Conservation (phyloP, 257 asterid species). For the Sherardia arvensis region DNA sequence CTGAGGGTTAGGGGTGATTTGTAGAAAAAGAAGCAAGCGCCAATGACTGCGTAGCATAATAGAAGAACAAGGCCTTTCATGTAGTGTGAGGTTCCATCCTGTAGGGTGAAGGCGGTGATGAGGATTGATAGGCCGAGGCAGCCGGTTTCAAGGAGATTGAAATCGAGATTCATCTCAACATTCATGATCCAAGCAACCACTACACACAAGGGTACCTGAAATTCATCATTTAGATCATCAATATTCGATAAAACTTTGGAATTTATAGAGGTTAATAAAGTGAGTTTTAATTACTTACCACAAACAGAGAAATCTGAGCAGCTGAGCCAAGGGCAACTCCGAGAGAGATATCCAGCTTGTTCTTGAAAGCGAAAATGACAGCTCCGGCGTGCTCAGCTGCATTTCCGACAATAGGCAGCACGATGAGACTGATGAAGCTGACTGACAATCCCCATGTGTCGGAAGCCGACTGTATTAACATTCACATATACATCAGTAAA, state of each 20-base stretch:
- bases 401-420: constrained; percentile 90
- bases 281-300: constrained; percentile 32
- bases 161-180: constrained; percentile 54
- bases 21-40: constrained; percentile 57
- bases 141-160: constrained; percentile 51
- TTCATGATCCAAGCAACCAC: constrained; percentile 66
- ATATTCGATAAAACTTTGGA: background rate
- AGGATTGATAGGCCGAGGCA: constrained; percentile 61
- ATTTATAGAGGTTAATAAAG: no score
- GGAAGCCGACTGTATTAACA: constrained; percentile 48
- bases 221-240: background rate
- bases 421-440: constrained; percentile 71
- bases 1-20: constrained; percentile 15
- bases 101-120: constrained; percentile 51
- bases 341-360: constrained; percentile 55
- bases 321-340: constrained; percentile 44
- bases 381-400: constrained; percentile 99
- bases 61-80: constrained; percentile 76
- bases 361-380: constrained; percentile 75
- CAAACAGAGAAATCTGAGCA: constrained; percentile 53
- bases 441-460: constrained; percentile 78
- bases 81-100: constrained; percentile 95
- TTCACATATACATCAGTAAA: background rate
- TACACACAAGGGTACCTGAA: constrained; percentile 57
- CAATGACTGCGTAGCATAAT: constrained; percentile 64